Evolutionary conservation across 108 stramenopile species (phyloP), one percentile per base, ranked within the genome.

Genomic region (Pseudonitzschia pungens): DNA sequence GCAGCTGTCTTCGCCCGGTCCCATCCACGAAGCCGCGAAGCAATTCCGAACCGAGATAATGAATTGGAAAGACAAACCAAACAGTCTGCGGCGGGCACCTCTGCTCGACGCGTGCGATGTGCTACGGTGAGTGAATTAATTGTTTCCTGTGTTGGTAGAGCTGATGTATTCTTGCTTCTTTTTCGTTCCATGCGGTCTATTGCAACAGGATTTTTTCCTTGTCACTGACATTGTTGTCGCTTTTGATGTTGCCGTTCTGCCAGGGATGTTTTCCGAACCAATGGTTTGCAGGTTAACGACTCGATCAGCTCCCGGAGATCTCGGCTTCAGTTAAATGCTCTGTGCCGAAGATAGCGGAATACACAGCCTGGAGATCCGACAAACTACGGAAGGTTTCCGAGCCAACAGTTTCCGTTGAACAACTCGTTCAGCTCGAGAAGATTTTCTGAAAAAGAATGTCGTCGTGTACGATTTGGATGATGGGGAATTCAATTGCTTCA

Each of bases 231-330:
- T 36, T 36, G 36, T 36, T 11, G 45, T 48, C 45, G 42, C 42
- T 11, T 43, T 43, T 43, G 42, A 9, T 43, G 42, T 48, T 48
- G 45, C 45, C 18, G 10, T 18, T 48, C 9, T 18, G 14, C 24
- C 32, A 81, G 83, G 69, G 76, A 85, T 69, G 68, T 77, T 50
- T 70, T 85, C 45, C 74, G 84, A 70, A 70, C 73, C 14, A 78
- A 85, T 56, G 84, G 84, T 15, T 24, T 80, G 9, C 76, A 80
- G 69, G 79, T 85, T 20, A 72, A 69, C 52, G 84, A 85, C 56
- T 52, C 72, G 8, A 62, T 58, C 50, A 50, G 72, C 31, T 64
- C 60, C 10, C 60, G 60, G 15, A 44, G 44, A 22, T 68, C 66
- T 4, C 26, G 26, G 31, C 48, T 51, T 40, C 42, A 21, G 22